Evolutionary conservation across 352 stramenopile genomes (phyloP), one percentile per base, ranked within the genome.

Genomic region (Phytophthora lateralis): DNA sequence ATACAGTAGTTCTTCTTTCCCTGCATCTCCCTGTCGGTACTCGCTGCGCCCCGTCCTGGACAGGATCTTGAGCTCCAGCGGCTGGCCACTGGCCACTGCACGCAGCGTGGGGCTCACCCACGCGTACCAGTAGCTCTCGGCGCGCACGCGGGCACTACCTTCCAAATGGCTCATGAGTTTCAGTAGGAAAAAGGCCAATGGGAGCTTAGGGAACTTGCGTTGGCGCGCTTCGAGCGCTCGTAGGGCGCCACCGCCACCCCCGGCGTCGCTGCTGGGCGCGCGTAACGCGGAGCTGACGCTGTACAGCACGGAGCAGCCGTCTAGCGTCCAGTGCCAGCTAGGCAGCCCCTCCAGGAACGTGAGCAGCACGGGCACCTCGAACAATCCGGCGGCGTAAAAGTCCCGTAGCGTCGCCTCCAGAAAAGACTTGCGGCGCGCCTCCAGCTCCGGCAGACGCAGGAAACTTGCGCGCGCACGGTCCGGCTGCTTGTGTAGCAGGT

Each of bases 241-340:
- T n/a, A 72, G 29, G 4, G 73, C 69, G 17, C 74, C 62, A 21
- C 64, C 60, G 37, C 64, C 66, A 29, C 63, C 59, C 6, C 51
- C 59, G 0, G 64, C 60, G 17, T 58, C 69, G 17, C 57, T 67
- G 30, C 56, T 71, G 11, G 73, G 71, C 34, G 73, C 66, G 21
- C 69, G 65, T 35, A 89, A 58, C 6, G 76, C 69, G 24, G 63
- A 69, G 49, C 85, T 77, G 32, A 91, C 76, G 37, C 63, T 70
- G 46, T 91, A 71, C 26, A 91, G 66, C 59, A 91, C 69, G n/a
- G 71, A 65, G 52, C 80, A 90, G 12, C 82, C 82, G 46, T 90
- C 80, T 10, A 90, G 62, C 50, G 82, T 85, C 82, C 80, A 91
- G 45, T 88, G 61, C 80, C 78, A 89, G 60, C 75, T 86, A 3